Base-by-base conservation (phyloP, 352 stramenopile species). In the Pythium diclinum region DNA sequence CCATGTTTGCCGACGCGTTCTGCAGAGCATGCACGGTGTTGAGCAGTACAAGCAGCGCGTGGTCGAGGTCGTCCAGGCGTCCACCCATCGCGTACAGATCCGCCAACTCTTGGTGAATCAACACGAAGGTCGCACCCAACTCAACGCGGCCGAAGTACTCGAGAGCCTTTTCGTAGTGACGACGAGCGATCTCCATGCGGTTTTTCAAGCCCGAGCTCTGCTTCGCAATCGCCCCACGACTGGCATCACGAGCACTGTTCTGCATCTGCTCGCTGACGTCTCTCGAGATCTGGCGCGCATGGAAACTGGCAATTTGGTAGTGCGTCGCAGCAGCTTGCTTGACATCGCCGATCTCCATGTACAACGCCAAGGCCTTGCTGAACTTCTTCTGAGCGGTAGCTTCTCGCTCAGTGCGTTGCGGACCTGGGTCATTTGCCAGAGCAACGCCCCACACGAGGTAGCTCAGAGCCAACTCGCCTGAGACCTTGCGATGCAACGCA, bases 241-340 rank as follows among this genome's bases (percentile, higher is more conserved):
- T 54, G 34, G 21, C 33, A n/a, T 19, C 51, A 30, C 44, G 44
- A 38, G 49, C 11, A 23, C 16, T 33, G 36, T 36, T 59, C 23
- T 55, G 30, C 42, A 56, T 40, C 38, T 64, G 63, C 32, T 70
- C 52, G 51, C 6, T 63, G 14, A 79, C 78, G 9, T 65, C 73
- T 34, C 66, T 34, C 0, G 81, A 74, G 44, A 93, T 89, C 46
- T 76, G 81, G 6, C 81, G 74, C 9, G 77, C 79, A 60, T 92
- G 76, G 62, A 89, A 95, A 3, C 82, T 89, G 4, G 87, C 87
- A 53, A 95, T 90, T 56, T 95, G 87, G 57, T 95, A 95, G 58
- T 95, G 85, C 10, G 85, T 92, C 14, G 87, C 80, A 6, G 85
- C 87, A 4, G 76, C 66, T 63, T 95, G 87, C 68, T 92, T 92